These are phyloP conservation scores for Marasmius sp. DNA, from an alignment of 1,284 basidiomycete species.

Conservation along the genomic window DNA sequence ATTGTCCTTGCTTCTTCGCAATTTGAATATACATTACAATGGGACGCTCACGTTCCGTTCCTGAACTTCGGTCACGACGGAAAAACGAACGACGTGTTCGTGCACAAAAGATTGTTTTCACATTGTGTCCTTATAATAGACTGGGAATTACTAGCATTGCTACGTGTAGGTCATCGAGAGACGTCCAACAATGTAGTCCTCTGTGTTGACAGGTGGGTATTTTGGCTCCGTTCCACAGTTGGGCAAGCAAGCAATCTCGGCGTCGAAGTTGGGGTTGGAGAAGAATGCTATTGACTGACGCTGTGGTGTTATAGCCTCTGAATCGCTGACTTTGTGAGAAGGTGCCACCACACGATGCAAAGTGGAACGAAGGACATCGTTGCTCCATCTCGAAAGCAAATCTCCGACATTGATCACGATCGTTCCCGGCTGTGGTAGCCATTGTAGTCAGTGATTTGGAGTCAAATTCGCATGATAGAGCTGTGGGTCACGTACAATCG, in stretches of 20 bases:
- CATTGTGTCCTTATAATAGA: too few relatives aligned
- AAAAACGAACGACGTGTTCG: too few relatives aligned
- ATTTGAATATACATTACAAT: too few relatives aligned
- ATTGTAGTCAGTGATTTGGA: slow-evolving; percentile 12
- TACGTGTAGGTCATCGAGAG: slow-evolving; percentile 55
- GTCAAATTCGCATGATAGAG: not conserved
- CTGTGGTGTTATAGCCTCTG: slow-evolving; percentile 56
- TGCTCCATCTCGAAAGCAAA: slow-evolving; percentile 82
- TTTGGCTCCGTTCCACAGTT: slow-evolving; percentile 62
- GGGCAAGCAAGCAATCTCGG: slow-evolving; percentile 72
- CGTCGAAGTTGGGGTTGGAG: slow-evolving; percentile 78
- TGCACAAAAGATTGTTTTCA: too few relatives aligned
- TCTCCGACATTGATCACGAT: slow-evolving; percentile 86
- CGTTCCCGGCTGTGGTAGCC: slow-evolving; percentile 58
- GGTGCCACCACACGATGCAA: slow-evolving; percentile 83
- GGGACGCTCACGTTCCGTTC: too few relatives aligned
- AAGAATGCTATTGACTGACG: slow-evolving; percentile 87
- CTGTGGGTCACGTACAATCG: slow-evolving; percentile 56
- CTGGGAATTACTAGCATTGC: not conserved
- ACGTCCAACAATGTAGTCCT: slow-evolving; percentile 76
- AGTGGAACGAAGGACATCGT: slow-evolving; percentile 77
- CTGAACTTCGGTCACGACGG: too few relatives aligned
- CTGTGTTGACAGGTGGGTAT: slow-evolving; percentile 69
- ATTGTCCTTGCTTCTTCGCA: too few relatives aligned
- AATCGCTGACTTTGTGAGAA: slow-evolving; percentile 46